These are phyloP conservation scores for Penicillium expansum DNA, from an alignment of 2,329 filamentous ascomycete genomes.

Conservation along the genomic window DNA sequence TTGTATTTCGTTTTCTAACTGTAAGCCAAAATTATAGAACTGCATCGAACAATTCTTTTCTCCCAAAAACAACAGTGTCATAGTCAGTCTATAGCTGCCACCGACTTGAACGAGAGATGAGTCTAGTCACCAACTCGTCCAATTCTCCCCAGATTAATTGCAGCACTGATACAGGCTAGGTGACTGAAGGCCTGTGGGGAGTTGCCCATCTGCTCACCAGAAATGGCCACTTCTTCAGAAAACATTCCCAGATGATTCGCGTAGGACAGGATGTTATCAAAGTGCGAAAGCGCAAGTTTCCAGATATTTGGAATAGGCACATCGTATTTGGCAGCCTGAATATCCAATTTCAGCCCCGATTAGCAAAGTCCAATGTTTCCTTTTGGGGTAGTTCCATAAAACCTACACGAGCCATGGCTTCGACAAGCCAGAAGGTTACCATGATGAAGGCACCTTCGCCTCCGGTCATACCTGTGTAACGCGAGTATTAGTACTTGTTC, in stretches of 20 bases:
- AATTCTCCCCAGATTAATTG: constrained; percentile 67
- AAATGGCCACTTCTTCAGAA: constrained; percentile 72
- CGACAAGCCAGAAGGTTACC: constrained; percentile 81
- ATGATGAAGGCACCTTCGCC: constrained; percentile 74
- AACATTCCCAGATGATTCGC: constrained; percentile 76
- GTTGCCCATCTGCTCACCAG: constrained; percentile 74
- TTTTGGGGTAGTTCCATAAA: constrained; percentile 21
- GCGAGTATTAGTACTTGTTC: constrained; percentile 15
- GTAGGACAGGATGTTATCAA: constrained; percentile 75
- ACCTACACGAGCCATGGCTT: constrained; percentile 69
- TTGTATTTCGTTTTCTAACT: constrained; percentile 1
- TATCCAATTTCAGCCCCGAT: not conserved
- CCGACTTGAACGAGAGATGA: not conserved
- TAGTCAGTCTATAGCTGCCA: constrained; percentile 3
- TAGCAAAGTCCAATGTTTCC: not conserved
- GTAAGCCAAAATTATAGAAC: not conserved
- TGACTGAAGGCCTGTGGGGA: constrained; percentile 78
- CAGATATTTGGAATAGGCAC: constrained; percentile 35
- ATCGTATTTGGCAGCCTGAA: constrained; percentile 31
- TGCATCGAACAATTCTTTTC: not conserved
- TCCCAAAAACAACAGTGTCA: not conserved
- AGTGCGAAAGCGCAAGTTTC: constrained; percentile 60
- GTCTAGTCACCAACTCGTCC: constrained; percentile 8
- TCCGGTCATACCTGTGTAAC: constrained; percentile 63
- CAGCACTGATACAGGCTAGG: constrained; percentile 70